A percentile compares a stretch with the other conserved stretches of the same genome.
These are phyloP conservation scores for Malus orientalis DNA, from an alignment of 306 rosid species.

Conservation along the genomic window DNA sequence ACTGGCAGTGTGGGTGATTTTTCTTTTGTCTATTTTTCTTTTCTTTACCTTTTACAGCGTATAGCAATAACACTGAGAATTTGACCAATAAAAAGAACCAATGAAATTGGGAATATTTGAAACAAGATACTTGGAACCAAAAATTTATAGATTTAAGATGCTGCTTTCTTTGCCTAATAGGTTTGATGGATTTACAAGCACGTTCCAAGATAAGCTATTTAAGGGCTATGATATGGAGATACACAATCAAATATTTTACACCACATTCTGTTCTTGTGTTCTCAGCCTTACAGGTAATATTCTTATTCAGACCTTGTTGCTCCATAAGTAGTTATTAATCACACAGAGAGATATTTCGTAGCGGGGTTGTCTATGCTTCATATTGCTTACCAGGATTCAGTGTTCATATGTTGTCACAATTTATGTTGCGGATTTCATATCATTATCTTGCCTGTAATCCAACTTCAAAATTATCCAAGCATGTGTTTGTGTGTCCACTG, in stretches of 20 bases:
- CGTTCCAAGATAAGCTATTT: conserved; percentile 92
- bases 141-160: background rate
- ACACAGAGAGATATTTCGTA: background rate
- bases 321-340: background rate
- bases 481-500: background rate
- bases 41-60: background rate
- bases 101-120: background rate
- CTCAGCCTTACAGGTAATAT: conserved; percentile 81
- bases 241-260: conserved; percentile 95
- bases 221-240: conserved; percentile 98
- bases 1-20: background rate
- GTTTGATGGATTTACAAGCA: conserved; percentile 96
- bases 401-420: background rate
- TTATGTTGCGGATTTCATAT: background rate
- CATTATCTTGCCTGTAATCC: background rate
- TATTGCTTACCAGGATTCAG: background rate
- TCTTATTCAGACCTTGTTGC: conserved; percentile 10
- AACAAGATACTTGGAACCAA: background rate
- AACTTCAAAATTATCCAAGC: background rate
- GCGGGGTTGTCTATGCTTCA: background rate
- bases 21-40: background rate
- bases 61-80: background rate
- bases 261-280: conserved; percentile 80
- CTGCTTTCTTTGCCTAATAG: conserved; percentile 23
- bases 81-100: background rate